Conservation (phyloP, 2,329 filamentous ascomycete genomes). For the Penicillium sp. region DNA sequence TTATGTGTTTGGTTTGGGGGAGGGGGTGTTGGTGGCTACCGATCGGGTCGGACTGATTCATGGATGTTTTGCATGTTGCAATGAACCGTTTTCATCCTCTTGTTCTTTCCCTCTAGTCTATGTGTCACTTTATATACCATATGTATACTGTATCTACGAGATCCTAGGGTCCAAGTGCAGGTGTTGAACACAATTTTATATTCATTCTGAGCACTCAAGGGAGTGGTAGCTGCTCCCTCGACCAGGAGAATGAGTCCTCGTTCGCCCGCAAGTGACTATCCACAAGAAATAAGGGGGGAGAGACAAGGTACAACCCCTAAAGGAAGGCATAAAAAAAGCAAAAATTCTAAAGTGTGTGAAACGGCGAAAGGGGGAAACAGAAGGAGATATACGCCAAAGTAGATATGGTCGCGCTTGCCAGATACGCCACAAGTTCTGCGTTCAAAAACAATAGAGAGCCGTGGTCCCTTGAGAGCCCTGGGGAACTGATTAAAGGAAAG, state of each 20-base stretch:
- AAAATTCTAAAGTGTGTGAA: conserved; percentile 20
- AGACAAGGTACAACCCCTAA: background rate
- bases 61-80: background rate
- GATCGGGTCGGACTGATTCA: background rate
- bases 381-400: conserved; percentile 13
- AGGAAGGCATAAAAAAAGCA: background rate
- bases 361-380: background rate
- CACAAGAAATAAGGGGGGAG: conserved; percentile 5
- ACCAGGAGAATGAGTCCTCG: background rate
- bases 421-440: conserved; percentile 24
- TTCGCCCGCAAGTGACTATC: conserved; percentile 10
- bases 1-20: conserved; percentile 2
- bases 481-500: background rate
- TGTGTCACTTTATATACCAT: background rate
- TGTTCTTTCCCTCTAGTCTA: background rate
- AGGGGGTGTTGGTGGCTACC: conserved; percentile 1
- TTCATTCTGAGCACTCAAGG: conserved; percentile 9
- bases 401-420: conserved; percentile 23
- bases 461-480: background rate
- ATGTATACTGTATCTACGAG: background rate
- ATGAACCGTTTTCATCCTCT: background rate
- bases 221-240: background rate
- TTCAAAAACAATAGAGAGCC: conserved; percentile 3
- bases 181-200: background rate
- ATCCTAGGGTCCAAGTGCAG: background rate